A percentile compares a stretch with the other conserved stretches of the same genome.
These are phyloP conservation scores for Hymenotorrendiella dingleyae DNA, from an alignment of 2,329 filamentous ascomycete species.

Conservation along the genomic window DNA sequence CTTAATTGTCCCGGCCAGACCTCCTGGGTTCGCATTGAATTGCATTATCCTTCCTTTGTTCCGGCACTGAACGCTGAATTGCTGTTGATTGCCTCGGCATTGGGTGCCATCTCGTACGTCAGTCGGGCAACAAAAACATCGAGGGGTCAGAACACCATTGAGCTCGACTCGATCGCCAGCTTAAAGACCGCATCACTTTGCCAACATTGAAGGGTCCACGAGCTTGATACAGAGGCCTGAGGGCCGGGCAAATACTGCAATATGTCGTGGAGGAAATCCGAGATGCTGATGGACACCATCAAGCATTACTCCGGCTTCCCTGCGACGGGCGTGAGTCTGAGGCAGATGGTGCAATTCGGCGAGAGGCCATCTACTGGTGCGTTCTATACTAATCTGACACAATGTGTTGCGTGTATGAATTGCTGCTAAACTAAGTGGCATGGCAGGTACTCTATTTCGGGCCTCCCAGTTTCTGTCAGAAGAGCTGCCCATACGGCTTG, in stretches of 20 bases:
- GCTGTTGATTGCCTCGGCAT: conserved; percentile 8
- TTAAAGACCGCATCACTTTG: conserved; percentile 12
- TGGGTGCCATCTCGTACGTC: conserved; percentile 8
- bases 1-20: neutral
- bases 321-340: conserved; percentile 88
- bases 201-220: conserved; percentile 16
- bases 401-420: neutral
- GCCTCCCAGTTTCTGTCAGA: conserved; percentile 98
- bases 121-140: neutral
- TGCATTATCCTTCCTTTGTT: neutral
- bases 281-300: conserved; percentile 93
- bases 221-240: conserved; percentile 23
- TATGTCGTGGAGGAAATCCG: conserved; percentile 93
- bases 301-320: conserved; percentile 95
- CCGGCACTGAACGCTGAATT: neutral
- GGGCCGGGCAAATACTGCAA: conserved; percentile 30
- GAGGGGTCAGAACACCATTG: conserved; percentile 3
- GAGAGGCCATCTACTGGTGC: conserved; percentile 85
- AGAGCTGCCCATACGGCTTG: conserved; percentile 92
- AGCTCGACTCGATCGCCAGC: neutral
- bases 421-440: conserved; percentile 7
- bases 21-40: neutral
- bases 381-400: conserved; percentile 23
- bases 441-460: conserved; percentile 82
- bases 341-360: conserved; percentile 99